Evolutionary conservation across 352 stramenopile species (phyloP).

Genomic region (Saprolegnia parasitica): DNA sequence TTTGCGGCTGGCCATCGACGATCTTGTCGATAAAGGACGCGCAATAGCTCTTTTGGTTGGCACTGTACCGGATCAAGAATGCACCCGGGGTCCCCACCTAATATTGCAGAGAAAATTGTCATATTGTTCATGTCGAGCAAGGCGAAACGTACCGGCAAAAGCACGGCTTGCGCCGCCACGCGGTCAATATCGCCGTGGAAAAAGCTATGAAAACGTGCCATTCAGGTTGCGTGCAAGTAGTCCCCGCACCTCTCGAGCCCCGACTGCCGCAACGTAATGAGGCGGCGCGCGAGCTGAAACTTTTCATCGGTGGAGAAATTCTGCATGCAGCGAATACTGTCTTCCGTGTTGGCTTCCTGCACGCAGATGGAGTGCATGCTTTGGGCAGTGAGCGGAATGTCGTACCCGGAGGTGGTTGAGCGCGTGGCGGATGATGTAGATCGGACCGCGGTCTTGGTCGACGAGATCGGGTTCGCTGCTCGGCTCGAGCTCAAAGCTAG

Average conservation of each 20-base stretch:
- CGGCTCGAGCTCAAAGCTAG: constrained; percentile 56
- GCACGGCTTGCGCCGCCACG: constrained; percentile 43
- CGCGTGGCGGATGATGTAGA: constrained; percentile 76
- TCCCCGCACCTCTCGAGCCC: constrained; percentile 42
- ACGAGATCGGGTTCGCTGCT: constrained; percentile 36
- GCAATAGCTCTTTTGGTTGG: constrained; percentile 58
- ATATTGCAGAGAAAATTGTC: not conserved
- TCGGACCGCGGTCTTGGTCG: constrained; percentile 28
- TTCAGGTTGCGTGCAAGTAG: not conserved
- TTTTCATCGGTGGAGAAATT: constrained; percentile 56
- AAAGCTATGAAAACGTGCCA: constrained; percentile 34
- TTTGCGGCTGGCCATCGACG: constrained; percentile 40
- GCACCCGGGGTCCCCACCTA: constrained; percentile 36
- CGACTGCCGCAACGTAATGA: constrained; percentile 49
- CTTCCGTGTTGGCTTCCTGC: constrained; percentile 50
- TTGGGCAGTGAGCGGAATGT: not conserved
- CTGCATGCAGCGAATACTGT: constrained; percentile 42
- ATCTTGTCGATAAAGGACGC: constrained; percentile 60
- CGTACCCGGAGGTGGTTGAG: constrained; percentile 67
- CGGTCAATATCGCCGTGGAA: constrained; percentile 72
- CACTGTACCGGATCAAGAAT: constrained; percentile 75
- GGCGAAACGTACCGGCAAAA: constrained; percentile 30
- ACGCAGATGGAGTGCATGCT: not conserved
- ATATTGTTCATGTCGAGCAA: not conserved
- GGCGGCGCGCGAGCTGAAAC: constrained; percentile 57